These are phyloP conservation scores for Pseudocercospora pini-densiflorae DNA, from an alignment of 2,329 filamentous ascomycete genomes.

Conservation along the genomic window DNA sequence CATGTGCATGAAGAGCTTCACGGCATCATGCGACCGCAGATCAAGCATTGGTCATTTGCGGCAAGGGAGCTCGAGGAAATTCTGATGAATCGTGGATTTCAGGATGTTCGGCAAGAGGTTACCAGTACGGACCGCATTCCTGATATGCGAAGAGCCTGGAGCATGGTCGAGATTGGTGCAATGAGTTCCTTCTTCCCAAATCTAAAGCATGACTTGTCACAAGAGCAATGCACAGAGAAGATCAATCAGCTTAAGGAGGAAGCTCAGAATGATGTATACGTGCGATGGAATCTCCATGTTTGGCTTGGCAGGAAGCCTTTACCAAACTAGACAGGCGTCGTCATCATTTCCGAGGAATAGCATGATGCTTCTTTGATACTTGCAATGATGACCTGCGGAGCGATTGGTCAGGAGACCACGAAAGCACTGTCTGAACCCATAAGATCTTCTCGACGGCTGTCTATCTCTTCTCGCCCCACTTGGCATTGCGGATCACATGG, in stretches of 20 bases:
- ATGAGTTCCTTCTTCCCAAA: conserved; percentile 8
- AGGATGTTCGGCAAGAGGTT: not conserved
- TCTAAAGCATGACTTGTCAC: not conserved
- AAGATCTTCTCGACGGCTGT: not conserved
- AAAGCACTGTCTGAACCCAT: not conserved
- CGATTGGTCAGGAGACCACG: not conserved
- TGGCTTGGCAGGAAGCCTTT: conserved; percentile 11
- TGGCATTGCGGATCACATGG: not conserved
- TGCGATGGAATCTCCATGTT: conserved; percentile 11
- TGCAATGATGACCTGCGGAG: not conserved
- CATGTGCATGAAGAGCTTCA: conserved; percentile 8
- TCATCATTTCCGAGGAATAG: not conserved
- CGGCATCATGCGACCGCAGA: not conserved
- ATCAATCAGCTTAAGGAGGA: conserved; percentile 10
- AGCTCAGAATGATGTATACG: conserved; percentile 7
- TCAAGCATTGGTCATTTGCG: conserved; percentile 7
- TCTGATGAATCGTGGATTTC: conserved; percentile 1
- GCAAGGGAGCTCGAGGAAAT: conserved; percentile 7
- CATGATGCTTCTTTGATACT: not conserved
- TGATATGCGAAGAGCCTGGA: conserved; percentile 2
- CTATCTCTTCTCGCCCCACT: not conserved
- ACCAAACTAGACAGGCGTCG: not conserved
- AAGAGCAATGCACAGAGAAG: conserved; percentile 5
- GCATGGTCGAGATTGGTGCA: conserved; percentile 10
- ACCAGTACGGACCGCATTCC: conserved; percentile 10